Percentiles rank a stretch among this genome's conserved stretches.
phyloP scores from a whole-genome alignment of 352 stramenopile species.

The Phytophthora constricta region DNA sequence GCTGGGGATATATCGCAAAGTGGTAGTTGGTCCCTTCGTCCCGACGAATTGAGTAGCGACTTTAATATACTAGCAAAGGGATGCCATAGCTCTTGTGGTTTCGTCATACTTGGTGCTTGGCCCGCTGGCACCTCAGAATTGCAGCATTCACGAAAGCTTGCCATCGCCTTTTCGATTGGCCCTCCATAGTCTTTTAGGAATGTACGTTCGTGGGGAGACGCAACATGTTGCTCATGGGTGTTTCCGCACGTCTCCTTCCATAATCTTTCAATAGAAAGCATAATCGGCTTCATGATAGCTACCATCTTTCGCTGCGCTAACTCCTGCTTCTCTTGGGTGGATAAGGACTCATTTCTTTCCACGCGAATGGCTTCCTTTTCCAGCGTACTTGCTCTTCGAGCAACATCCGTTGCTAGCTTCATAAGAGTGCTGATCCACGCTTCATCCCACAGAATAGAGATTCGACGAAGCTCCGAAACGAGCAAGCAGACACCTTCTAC shows the following conservation, averaged over 20 bases:
- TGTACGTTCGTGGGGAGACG: slow-evolving; percentile 76
- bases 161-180: slow-evolving; percentile 53
- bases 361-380: slow-evolving; percentile 80
- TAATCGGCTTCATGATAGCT: slow-evolving; percentile 86
- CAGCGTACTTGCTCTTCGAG: slow-evolving; percentile 66
- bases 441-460: slow-evolving; percentile 88
- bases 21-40: slow-evolving; percentile 57
- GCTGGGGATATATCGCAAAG: slow-evolving; percentile 80
- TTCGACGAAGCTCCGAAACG: slow-evolving; percentile 74
- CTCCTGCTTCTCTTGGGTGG: slow-evolving; percentile 62
- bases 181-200: slow-evolving; percentile 73
- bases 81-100: slow-evolving; percentile 52
- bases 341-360: slow-evolving; percentile 73
- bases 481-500: slow-evolving; percentile 66
- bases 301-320: slow-evolving; percentile 75
- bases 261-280: slow-evolving; percentile 67
- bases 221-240: slow-evolving; percentile 23
- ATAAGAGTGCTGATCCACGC: slow-evolving; percentile 72
- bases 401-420: slow-evolving; percentile 80
- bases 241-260: slow-evolving; percentile 71
- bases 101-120: slow-evolving; percentile 22
- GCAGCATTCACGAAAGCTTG: slow-evolving; percentile 55
- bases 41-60: slow-evolving; percentile 42
- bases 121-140: slow-evolving; percentile 25
- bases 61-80: slow-evolving; percentile 85